Percentiles rank a stretch among this genome's conserved stretches.
phyloP scores from a whole-genome alignment of 2,329 filamentous ascomycete genomes.

The Fusarium musae region DNA sequence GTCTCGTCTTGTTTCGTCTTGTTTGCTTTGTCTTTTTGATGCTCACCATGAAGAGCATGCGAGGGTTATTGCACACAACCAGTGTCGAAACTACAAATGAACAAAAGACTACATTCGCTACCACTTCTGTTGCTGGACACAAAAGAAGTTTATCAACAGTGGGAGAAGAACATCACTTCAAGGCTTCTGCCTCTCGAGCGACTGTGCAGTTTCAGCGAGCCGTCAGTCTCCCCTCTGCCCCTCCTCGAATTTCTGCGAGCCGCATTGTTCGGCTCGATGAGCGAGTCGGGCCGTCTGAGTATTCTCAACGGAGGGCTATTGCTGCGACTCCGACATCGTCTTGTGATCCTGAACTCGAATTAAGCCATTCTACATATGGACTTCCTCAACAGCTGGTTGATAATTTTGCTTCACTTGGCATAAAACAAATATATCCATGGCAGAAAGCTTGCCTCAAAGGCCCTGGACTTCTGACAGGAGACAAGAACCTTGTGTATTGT shows the following conservation, averaged over 20 bases:
- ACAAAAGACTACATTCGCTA: constrained; percentile 51
- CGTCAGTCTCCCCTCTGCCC: constrained; percentile 46
- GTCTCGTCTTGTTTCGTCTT: not conserved
- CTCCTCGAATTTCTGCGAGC: constrained; percentile 54
- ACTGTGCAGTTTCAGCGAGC: constrained; percentile 50
- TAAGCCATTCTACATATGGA: constrained; percentile 72
- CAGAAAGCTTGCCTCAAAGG: constrained; percentile 79
- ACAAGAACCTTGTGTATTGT: constrained; percentile 80
- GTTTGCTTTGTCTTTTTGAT: not conserved
- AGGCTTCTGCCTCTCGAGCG: not conserved
- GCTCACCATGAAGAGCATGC: constrained; percentile 53
- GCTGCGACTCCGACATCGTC: constrained; percentile 64
- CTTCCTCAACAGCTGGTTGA: constrained; percentile 68
- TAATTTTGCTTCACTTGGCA: constrained; percentile 75
- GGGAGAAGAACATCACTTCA: constrained; percentile 18
- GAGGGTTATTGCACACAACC: constrained; percentile 60
- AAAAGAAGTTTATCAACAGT: constrained; percentile 56
- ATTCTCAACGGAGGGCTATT: constrained; percentile 65
- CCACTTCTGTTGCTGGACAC: constrained; percentile 57
- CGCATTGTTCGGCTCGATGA: constrained; percentile 55
- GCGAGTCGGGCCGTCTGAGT: constrained; percentile 56
- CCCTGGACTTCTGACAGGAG: constrained; percentile 71
- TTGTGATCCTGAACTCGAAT: constrained; percentile 65
- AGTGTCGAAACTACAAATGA: constrained; percentile 60
- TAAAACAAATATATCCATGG: constrained; percentile 81